Conservation (phyloP, 1,139 yeast genomes). For the Torulaspora pretoriensis region DNA sequence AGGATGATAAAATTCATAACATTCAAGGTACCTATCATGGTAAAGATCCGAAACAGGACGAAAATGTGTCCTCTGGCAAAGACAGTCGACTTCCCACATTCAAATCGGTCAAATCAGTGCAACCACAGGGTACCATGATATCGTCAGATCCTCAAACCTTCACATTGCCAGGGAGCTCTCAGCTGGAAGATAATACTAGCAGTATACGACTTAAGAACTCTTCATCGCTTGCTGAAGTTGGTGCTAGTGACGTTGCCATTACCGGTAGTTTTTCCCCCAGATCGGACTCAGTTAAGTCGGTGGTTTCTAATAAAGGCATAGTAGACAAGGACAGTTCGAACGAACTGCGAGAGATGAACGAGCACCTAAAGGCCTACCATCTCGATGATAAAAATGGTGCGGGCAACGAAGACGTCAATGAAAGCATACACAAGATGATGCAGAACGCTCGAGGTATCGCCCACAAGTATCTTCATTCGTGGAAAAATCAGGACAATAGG, state of each 20-base stretch:
- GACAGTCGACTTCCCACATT: neutral
- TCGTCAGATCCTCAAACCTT: conserved; percentile 26
- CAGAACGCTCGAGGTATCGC: conserved; percentile 26
- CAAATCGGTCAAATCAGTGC: conserved; percentile 5
- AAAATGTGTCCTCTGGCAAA: neutral
- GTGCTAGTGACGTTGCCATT: conserved; percentile 49
- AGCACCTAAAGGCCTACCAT: conserved; percentile 19
- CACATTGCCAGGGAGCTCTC: conserved; percentile 31
- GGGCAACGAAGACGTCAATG: conserved; percentile 13
- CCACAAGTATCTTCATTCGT: conserved; percentile 26
- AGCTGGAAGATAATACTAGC: conserved; percentile 9
- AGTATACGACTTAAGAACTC: conserved; percentile 16
- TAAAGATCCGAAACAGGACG: neutral
- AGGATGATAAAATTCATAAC: neutral
- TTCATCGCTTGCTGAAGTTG: conserved; percentile 23
- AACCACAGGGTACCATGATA: conserved; percentile 16
- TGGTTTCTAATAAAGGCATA: conserved; percentile 21
- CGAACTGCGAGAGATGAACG: conserved; percentile 18
- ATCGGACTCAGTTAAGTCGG: conserved; percentile 28
- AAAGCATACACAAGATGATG: conserved; percentile 24
- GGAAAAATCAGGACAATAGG: conserved; percentile 20
- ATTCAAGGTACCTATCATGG: neutral
- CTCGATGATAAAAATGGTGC: conserved; percentile 15
- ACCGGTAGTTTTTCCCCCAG: conserved; percentile 37
- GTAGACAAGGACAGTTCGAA: conserved; percentile 7